Percentiles rank a stretch among this genome's conserved stretches.
These are phyloP conservation scores for Nicotiana paniculata DNA, from an alignment of 257 asterid species.

Conservation along the genomic window DNA sequence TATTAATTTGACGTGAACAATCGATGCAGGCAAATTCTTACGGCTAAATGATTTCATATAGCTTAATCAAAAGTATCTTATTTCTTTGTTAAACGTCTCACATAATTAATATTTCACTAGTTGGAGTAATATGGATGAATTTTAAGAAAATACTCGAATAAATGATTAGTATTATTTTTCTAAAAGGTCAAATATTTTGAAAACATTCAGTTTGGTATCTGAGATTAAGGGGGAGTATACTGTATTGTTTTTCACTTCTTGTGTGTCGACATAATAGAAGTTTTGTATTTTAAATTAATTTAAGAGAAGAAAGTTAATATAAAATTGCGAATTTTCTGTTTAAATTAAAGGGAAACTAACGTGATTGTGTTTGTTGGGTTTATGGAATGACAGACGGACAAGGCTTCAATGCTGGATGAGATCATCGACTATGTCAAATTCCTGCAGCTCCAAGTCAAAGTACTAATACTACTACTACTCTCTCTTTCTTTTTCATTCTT, in stretches of 20 bases:
- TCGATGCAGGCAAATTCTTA: too few relatives aligned
- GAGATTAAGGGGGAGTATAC: too few relatives aligned
- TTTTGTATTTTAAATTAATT: not conserved
- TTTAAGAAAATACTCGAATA: too few relatives aligned
- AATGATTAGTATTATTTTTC: too few relatives aligned
- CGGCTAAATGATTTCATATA: too few relatives aligned
- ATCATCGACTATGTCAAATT: slow-evolving; percentile 95
- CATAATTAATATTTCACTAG: not conserved
- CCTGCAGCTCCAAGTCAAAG: slow-evolving; percentile 98
- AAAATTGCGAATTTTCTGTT: not conserved
- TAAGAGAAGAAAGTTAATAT: not conserved
- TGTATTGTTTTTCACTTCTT: not conserved
- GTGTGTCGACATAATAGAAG: not conserved
- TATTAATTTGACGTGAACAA: too few relatives aligned
- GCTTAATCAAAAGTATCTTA: too few relatives aligned
- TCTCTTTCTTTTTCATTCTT: not conserved
- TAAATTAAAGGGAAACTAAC: slow-evolving; percentile 1
- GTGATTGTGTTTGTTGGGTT: slow-evolving; percentile 16
- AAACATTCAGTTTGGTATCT: too few relatives aligned
- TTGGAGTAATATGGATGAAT: too few relatives aligned
- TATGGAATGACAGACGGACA: slow-evolving; percentile 84
- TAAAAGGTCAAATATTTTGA: too few relatives aligned
- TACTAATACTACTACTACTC: slow-evolving; percentile 18
- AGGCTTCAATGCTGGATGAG: slow-evolving; percentile 96
- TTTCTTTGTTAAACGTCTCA: too few relatives aligned